Base-by-base conservation (phyloP, 768 basidiomycete species). In the Kwoniella heveanensis region DNA sequence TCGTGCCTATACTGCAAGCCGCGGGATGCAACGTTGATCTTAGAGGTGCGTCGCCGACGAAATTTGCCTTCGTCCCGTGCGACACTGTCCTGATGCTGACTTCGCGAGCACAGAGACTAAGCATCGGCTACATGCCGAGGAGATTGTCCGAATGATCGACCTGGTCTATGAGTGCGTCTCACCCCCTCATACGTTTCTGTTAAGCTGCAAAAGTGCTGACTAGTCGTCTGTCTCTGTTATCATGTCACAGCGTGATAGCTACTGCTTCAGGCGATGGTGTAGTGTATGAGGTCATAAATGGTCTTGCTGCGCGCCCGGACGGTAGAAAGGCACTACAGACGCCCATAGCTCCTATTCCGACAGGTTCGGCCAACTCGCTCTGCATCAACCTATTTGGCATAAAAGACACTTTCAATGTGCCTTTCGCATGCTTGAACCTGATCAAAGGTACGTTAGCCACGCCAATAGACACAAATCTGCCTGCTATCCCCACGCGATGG, bases 271-370 rank as follows among this genome's bases (percentile, higher is more conserved):
- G 80, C 5, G 80, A 81, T 58, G 80, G 80, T 8, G 55, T 79
- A 32, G 72, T 79, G 7, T 77, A 80, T 60, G 80, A 81, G 49
- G 65, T 80, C 1, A 48, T 80, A 47, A 80, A 80, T 54, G 80
- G 80, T 10, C 60, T 81, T 19, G 79, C 80, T 1, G 53, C 52
- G 1, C 64, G 80, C 29, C 24, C 63, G 4, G 78, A 81, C 64
- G 80, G 78, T 15, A 57, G 57, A 22, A 68, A 72, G 39, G 79
- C 78, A 4, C 58, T 81, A 15, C 59, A 69, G 19, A 77, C 74
- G 39, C 79, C 79, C 1, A 62, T 81, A 4, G 75, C 71, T 2
- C 77, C 79, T 0, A 77, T 81, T 27, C 80, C 80, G 4, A 78
- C 79, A 4, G 78, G 78, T 13, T 79, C 78, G 2, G 78, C 78